Evolutionary conservation across 2,329 filamentous ascomycete genomes (phyloP), one percentile per base, ranked within the genome.

Genomic region (Geosmithia putterillii): DNA sequence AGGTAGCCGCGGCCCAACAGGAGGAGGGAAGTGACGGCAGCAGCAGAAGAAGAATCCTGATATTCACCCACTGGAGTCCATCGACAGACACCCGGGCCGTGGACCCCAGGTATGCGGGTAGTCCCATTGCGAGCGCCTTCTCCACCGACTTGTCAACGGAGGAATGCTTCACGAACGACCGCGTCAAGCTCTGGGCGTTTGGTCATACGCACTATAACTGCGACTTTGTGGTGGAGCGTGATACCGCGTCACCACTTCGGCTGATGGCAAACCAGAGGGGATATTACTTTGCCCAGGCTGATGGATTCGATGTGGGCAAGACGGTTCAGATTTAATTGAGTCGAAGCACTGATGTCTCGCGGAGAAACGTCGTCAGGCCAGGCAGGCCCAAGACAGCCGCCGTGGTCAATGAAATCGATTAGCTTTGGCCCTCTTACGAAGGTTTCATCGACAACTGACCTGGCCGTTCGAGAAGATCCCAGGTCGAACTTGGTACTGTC

Each of bases 161-260:
- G 46, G 2, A 4, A 3, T 69, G 63, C 48, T 71, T 61, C 51
- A 50, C 5, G 1, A 59, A 49, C 22, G 20, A 18, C 0, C 51
- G 45, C 2, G 65, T 70, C 17, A 62, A 55, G 50, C 23, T 66
- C 0, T 73, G 67, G 69, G 67, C 59, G 0, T 72, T 71, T 53
- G 67, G 69, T 1, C 68, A 73, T 46, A 72, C 68, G 10, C 67
- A 71, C 47, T 69, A 57, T 48, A 69, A 66, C 45, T 69, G 65
- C 49, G 59, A 64, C 35, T 65, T 63, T 45, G 21, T 44, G 4
- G 56, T 60, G 3, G 52, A 54, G 14, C 43, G 49, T 6, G 19
- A 12, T 4, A 51, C 43, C 9, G 44, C 36, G 1, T 40, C n/a
- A 3, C 51, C 51, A 4, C 55, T 63, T 44, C 54, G 64, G 22